A percentile compares a stretch with the other conserved stretches of the same genome.
Conservation (phyloP, 352 stramenopile genomes). For the Globisporangium nodosum region DNA sequence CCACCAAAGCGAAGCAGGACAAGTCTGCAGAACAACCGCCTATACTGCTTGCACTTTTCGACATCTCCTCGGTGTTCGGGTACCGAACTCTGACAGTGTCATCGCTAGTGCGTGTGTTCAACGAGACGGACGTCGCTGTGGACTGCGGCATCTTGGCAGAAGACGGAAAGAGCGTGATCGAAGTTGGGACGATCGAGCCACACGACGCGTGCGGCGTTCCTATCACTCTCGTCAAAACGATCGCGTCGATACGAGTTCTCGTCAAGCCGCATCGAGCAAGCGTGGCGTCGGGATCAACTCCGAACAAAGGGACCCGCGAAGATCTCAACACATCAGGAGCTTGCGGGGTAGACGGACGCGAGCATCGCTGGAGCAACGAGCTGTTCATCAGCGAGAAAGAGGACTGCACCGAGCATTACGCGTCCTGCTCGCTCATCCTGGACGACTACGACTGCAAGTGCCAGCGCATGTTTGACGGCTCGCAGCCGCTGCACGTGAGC, state of each 20-base stretch:
- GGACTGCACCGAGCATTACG: constrained; percentile 47
- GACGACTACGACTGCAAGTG: constrained; percentile 74
- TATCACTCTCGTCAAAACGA: constrained; percentile 50
- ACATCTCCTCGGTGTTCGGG: constrained; percentile 64
- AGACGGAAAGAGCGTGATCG: constrained; percentile 51
- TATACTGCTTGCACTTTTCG: constrained; percentile 58
- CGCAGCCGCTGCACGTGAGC: constrained; percentile 60
- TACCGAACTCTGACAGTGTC: constrained; percentile 78
- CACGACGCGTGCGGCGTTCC: constrained; percentile 59
- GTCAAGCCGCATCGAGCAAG: constrained; percentile 38
- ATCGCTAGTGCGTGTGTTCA: constrained; percentile 72
- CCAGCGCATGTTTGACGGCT: constrained; percentile 74
- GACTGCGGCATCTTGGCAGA: constrained; percentile 52
- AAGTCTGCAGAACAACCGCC: constrained; percentile 7
- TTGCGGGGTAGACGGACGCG: constrained; percentile 15
- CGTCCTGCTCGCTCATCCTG: constrained; percentile 57
- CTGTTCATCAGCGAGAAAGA: constrained; percentile 70
- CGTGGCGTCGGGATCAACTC: not conserved
- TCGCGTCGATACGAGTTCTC: constrained; percentile 56
- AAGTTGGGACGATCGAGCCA: constrained; percentile 58
- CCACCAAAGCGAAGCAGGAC: not conserved
- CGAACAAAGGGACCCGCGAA: not conserved
- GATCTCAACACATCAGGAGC: not conserved
- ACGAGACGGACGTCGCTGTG: constrained; percentile 54
- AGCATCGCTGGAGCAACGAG: constrained; percentile 81